A percentile compares a stretch with the other conserved stretches of the same genome.
Evolutionary conservation across 768 basidiomycete species (phyloP).

Genomic region (Collybia mongolica): DNA sequence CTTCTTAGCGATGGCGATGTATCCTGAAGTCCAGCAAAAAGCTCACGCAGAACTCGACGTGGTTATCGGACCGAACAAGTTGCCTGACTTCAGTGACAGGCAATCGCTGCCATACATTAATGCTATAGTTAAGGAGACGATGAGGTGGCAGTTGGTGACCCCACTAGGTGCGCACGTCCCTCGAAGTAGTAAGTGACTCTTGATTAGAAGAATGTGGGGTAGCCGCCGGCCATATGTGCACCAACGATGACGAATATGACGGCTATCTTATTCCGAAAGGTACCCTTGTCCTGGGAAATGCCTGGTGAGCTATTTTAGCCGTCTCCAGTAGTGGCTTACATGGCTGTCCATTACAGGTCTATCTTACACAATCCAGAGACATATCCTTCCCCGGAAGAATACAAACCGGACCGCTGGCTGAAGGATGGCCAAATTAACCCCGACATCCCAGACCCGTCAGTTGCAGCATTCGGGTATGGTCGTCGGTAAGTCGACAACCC

Average conservation of each 20-base stretch:
- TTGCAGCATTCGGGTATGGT: constrained; percentile 5
- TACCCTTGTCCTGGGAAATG: constrained; percentile 13
- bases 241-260: constrained; percentile 1
- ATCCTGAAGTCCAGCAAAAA: constrained; percentile 12
- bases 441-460: neutral
- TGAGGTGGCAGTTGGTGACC: constrained; percentile 14
- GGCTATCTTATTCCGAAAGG: constrained; percentile 1
- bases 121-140: constrained; percentile 14
- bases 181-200: no score
- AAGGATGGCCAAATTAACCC: constrained; percentile 7
- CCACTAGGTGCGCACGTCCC: constrained; percentile 10
- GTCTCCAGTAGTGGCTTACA: neutral
- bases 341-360: neutral
- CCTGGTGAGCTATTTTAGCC: neutral
- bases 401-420: constrained; percentile 6
- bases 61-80: constrained; percentile 20
- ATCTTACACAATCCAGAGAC: neutral
- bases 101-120: constrained; percentile 18
- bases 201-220: neutral
- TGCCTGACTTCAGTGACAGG: constrained; percentile 23
- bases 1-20: constrained; percentile 5
- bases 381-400: constrained; percentile 2
- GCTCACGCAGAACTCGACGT: constrained; percentile 23
- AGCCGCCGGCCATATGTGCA: neutral
- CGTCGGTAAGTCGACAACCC: neutral